Evolutionary conservation across 2,329 filamentous ascomycete species (phyloP).

Genomic region (Paraphoma sp.): DNA sequence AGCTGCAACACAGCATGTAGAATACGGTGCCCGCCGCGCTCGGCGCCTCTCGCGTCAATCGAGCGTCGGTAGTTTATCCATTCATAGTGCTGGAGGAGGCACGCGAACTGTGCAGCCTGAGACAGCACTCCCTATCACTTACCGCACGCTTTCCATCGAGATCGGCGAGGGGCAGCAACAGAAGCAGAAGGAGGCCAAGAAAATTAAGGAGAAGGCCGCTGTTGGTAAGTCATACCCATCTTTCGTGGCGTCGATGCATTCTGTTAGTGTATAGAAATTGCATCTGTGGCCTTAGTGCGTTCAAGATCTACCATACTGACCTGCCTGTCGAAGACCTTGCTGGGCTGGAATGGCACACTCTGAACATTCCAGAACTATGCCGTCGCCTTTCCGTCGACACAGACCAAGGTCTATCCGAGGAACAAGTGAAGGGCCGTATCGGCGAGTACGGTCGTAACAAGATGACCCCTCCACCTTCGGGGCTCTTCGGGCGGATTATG

Average conservation of each 20-base stretch:
- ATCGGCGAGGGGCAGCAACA: constrained; percentile 44
- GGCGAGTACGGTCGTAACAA: constrained; percentile 71
- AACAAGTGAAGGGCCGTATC: constrained; percentile 63
- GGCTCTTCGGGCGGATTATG: constrained; percentile 63
- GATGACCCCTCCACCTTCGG: constrained; percentile 69
- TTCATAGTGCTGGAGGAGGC: constrained; percentile 42
- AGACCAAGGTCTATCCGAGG: constrained; percentile 64
- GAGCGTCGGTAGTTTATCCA: constrained; percentile 46
- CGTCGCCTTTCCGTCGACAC: constrained; percentile 65
- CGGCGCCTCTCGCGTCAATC: constrained; percentile 40
- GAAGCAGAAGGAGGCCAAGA: constrained; percentile 37
- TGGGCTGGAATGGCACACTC: constrained; percentile 71
- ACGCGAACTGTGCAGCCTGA: constrained; percentile 49
- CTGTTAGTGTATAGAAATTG: too few relatives aligned
- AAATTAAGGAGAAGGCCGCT: constrained; percentile 41
- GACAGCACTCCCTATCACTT: constrained; percentile 52
- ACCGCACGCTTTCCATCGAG: constrained; percentile 54
- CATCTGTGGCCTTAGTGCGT: too few relatives aligned
- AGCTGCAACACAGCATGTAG: constrained; percentile 33
- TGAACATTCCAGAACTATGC: constrained; percentile 65
- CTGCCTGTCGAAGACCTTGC: constrained; percentile 43
- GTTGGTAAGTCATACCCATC: constrained; percentile 30
- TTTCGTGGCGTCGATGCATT: background rate
- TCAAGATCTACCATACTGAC: constrained; percentile 15
- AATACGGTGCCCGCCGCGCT: constrained; percentile 29